Conservation (phyloP, 345 rosid species). For the Brassica juncea region DNA sequence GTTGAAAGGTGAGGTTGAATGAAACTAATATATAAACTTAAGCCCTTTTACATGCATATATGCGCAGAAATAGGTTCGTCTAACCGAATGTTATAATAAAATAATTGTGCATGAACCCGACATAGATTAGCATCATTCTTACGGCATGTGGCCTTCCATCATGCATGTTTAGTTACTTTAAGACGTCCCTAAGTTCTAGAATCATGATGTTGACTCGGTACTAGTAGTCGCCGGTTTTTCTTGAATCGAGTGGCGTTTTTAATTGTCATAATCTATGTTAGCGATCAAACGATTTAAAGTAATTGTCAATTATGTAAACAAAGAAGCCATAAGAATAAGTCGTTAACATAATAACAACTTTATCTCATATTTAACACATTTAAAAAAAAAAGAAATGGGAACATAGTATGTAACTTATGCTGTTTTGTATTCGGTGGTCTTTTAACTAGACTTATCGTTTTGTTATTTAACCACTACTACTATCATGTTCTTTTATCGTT, state of each 20-base stretch:
- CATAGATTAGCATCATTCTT: constrained; percentile 36
- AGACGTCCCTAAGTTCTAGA: constrained; percentile 16
- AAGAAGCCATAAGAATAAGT: constrained; percentile 13
- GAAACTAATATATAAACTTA: neutral
- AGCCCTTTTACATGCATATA: neutral
- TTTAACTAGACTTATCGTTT: neutral
- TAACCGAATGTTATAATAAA: constrained; percentile 20
- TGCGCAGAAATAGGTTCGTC: constrained; percentile 14
- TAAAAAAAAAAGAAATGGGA: neutral
- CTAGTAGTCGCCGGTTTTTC: constrained; percentile 21
- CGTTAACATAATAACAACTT: constrained; percentile 9
- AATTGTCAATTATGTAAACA: constrained; percentile 3
- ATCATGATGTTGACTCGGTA: constrained; percentile 21
- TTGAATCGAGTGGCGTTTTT: neutral
- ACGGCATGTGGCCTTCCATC: constrained; percentile 22
- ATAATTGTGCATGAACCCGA: constrained; percentile 37
- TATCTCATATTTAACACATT: neutral
- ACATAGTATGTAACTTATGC: neutral
- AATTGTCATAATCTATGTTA: neutral
- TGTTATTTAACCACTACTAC: neutral
- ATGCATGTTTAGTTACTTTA: neutral
- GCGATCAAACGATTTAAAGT: neutral
- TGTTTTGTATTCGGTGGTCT: neutral
- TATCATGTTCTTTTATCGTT: neutral
- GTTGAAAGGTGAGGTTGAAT: neutral